A percentile compares a stretch with the other conserved stretches of the same genome.
Conservation (phyloP, 139 green algal genomes). For the Trebouxia sp. region DNA sequence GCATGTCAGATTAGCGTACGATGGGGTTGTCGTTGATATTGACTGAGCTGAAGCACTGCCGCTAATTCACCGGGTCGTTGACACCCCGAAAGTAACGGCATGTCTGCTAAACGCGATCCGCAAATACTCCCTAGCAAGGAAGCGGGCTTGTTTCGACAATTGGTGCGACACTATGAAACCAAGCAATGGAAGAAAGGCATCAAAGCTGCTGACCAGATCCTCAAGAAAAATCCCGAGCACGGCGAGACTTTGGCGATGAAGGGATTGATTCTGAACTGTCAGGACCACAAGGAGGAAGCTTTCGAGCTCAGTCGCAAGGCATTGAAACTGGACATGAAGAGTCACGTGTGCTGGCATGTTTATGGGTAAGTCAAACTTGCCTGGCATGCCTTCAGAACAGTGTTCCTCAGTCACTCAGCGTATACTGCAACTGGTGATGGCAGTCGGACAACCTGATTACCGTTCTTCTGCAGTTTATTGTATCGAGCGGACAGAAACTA, state of each 20-base stretch:
- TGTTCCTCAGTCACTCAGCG: background rate
- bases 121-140: conserved; percentile 76
- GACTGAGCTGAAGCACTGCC: background rate
- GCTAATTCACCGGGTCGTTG: background rate
- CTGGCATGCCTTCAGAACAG: background rate
- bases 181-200: conserved; percentile 99
- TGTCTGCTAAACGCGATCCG: background rate
- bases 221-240: conserved; percentile 96
- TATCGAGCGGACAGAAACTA: conserved; percentile 94
- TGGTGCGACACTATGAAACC: conserved; percentile 93
- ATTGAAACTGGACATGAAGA: conserved; percentile 85
- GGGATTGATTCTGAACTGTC: conserved; percentile 86
- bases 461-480: conserved; percentile 71
- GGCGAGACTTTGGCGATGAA: conserved; percentile 98
- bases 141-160: conserved; percentile 69
- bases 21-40: background rate
- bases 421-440: background rate
- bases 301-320: conserved; percentile 92
- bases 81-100: background rate
- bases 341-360: conserved; percentile 98
- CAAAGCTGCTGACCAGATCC: conserved; percentile 92
- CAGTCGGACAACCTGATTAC: background rate
- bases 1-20: background rate
- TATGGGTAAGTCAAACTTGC: conserved; percentile 76
- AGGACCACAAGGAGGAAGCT: conserved; percentile 85